These are phyloP conservation scores for Austropuccinia psidii DNA, from an alignment of 1,284 basidiomycete genomes.

Conservation along the genomic window DNA sequence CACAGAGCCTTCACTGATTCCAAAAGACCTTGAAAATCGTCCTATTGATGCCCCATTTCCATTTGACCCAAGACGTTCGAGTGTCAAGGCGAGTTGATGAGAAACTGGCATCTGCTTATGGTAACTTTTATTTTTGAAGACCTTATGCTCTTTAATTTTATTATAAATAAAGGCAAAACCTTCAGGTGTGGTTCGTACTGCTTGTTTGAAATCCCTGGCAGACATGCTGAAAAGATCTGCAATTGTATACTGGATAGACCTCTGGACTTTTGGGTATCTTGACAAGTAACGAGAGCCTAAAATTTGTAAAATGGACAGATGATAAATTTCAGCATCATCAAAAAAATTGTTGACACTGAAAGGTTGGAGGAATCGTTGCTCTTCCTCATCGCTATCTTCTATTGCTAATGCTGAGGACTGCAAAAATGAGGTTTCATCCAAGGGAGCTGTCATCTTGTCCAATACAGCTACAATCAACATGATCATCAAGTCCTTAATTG, in stretches of 20 bases:
- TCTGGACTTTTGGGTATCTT: too few relatives aligned
- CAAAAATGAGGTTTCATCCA: too few relatives aligned
- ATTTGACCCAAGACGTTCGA: constrained; percentile 7
- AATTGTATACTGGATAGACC: not conserved
- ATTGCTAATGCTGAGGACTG: too few relatives aligned
- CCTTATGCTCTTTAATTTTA: not conserved
- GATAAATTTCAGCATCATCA: too few relatives aligned
- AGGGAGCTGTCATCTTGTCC: too few relatives aligned
- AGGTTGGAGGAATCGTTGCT: too few relatives aligned
- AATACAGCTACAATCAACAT: too few relatives aligned
- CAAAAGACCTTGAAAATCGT: not conserved
- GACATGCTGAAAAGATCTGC: not conserved
- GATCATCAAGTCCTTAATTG: too few relatives aligned
- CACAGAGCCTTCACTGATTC: not conserved
- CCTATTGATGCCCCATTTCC: not conserved
- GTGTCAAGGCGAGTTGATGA: not conserved
- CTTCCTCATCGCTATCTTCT: too few relatives aligned
- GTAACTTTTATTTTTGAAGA: not conserved
- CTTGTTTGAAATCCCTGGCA: not conserved
- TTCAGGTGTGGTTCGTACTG: not conserved
- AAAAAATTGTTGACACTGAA: too few relatives aligned
- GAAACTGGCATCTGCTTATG: not conserved
- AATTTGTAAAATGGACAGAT: too few relatives aligned
- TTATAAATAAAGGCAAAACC: constrained; percentile 8
- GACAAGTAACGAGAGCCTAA: too few relatives aligned